A percentile compares a stretch with the other conserved stretches of the same genome.
Evolutionary conservation across 805 yeast species (phyloP).

Genomic region (Candida pseudofarinosa): DNA sequence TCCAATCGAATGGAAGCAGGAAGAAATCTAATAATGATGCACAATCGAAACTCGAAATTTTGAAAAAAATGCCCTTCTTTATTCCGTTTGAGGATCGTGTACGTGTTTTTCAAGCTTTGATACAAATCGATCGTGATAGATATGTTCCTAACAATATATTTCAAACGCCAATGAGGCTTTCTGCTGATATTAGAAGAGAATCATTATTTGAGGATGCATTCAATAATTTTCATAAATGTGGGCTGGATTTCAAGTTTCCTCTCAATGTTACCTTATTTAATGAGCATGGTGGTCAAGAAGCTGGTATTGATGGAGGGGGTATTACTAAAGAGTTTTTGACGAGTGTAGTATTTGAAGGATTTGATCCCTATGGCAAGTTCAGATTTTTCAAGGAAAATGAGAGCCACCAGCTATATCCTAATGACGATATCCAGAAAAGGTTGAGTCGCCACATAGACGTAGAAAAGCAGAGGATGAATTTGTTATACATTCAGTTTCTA

Average conservation of each 20-base stretch:
- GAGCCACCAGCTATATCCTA: constrained; percentile 70
- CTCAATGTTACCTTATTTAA: constrained; percentile 66
- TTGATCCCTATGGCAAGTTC: constrained; percentile 32
- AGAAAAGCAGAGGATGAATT: constrained; percentile 20
- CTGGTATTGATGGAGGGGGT: constrained; percentile 97
- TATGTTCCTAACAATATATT: constrained; percentile 9
- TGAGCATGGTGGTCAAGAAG: constrained; percentile 69
- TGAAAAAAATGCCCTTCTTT: constrained; percentile 71
- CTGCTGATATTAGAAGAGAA: constrained; percentile 65
- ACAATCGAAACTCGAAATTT: constrained; percentile 42
- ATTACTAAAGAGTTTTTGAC: constrained; percentile 87
- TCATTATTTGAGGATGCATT: constrained; percentile 73
- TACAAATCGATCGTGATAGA: constrained; percentile 48
- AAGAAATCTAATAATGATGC: constrained; percentile 9
- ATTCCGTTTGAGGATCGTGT: constrained; percentile 75
- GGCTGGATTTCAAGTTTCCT: constrained; percentile 53
- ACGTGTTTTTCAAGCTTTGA: constrained; percentile 60
- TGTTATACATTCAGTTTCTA: constrained; percentile 50
- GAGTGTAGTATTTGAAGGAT: constrained; percentile 64
- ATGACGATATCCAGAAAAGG: constrained; percentile 47
- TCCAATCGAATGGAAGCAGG: neutral
- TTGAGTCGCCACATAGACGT: constrained; percentile 27
- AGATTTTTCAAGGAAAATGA: constrained; percentile 39
- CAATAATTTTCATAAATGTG: constrained; percentile 48
- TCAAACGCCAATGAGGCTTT: constrained; percentile 17